phyloP scores from a whole-genome alignment of 495 filamentous ascomycete genomes.

The Annulohypoxylon nitens region DNA sequence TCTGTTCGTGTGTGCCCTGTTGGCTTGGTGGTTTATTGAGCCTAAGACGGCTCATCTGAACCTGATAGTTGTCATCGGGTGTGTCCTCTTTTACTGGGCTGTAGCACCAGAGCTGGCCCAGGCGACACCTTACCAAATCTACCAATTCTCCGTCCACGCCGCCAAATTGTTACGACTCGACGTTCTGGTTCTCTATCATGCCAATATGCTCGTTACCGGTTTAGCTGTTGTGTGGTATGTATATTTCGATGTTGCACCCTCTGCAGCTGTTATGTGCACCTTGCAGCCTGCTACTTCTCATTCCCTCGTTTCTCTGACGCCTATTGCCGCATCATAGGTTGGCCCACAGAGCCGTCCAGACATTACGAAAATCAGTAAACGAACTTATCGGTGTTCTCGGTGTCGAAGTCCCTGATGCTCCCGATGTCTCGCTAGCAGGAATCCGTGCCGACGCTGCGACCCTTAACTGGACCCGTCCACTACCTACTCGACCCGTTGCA shows the following conservation, averaged over 20 bases:
- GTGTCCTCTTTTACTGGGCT: constrained; percentile 61
- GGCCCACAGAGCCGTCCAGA: constrained; percentile 73
- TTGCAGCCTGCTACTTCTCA: neutral
- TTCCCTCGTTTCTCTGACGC: constrained; percentile 17
- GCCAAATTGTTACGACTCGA: constrained; percentile 56
- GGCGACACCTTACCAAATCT: constrained; percentile 54
- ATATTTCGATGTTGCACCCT: neutral
- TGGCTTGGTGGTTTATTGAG: constrained; percentile 64
- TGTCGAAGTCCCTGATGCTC: constrained; percentile 90
- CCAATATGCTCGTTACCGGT: constrained; percentile 62
- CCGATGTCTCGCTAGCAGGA: constrained; percentile 90
- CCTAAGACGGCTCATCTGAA: constrained; percentile 62
- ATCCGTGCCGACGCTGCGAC: constrained; percentile 87
- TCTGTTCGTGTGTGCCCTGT: constrained; percentile 63
- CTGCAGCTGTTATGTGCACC: neutral
- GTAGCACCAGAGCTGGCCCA: constrained; percentile 59
- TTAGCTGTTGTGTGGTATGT: constrained; percentile 60
- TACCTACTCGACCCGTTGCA: constrained; percentile 79
- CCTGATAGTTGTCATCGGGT: constrained; percentile 60
- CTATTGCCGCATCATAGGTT: constrained; percentile 41
- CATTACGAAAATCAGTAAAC: constrained; percentile 89
- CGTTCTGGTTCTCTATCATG: constrained; percentile 55
- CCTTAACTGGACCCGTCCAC: constrained; percentile 90
- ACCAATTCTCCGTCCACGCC: constrained; percentile 52
- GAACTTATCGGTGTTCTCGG: constrained; percentile 90